phyloP scores from a whole-genome alignment of 495 filamentous ascomycete species.

The Podospora fimiseda region DNA sequence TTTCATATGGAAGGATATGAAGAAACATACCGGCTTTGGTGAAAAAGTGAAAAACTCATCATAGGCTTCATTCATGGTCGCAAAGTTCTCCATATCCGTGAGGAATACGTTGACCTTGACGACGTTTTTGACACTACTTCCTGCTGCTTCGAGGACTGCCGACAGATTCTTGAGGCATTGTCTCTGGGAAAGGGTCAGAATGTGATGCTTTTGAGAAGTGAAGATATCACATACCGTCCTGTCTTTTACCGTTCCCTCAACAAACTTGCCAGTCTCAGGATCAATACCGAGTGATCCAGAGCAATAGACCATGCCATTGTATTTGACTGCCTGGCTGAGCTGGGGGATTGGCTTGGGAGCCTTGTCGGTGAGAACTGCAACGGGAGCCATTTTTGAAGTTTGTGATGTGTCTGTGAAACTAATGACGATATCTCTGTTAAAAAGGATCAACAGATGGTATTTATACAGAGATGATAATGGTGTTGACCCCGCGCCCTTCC shows the following conservation, averaged over 20 bases:
- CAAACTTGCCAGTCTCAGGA: constrained; percentile 41
- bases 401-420: no score
- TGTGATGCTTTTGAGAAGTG: background rate
- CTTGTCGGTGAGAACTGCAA: constrained; percentile 42
- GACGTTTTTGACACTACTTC: constrained; percentile 52
- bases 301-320: constrained; percentile 54
- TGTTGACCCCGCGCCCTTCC: no score
- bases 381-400: constrained; percentile 14
- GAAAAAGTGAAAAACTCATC: constrained; percentile 49
- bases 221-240: constrained; percentile 36
- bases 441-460: background rate
- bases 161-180: constrained; percentile 56
- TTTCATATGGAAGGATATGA: background rate
- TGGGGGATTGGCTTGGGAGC: constrained; percentile 50
- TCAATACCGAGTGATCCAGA: constrained; percentile 49
- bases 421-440: background rate
- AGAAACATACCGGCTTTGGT: constrained; percentile 47
- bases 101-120: constrained; percentile 65
- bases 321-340: constrained; percentile 51
- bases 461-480: no score
- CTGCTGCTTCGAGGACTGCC: constrained; percentile 54
- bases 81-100: constrained; percentile 60
- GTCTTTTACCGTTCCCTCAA: constrained; percentile 49
- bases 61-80: constrained; percentile 56
- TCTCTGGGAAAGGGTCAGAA: constrained; percentile 17